Evolutionary conservation across 768 basidiomycete genomes (phyloP).

Genomic region (Tephrocybe sp.): DNA sequence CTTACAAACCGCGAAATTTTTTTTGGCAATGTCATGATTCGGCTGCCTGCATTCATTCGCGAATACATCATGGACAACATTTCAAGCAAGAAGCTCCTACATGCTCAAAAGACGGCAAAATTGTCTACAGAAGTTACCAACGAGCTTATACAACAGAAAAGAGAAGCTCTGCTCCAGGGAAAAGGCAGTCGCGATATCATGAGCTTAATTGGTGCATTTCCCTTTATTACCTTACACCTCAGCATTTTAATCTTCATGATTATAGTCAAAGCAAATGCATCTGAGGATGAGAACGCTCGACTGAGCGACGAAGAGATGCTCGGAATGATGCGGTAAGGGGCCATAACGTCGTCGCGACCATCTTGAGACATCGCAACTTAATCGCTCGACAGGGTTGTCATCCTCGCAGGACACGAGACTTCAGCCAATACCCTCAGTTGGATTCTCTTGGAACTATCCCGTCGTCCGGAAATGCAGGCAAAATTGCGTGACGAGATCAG

Average conservation of each 20-base stretch:
- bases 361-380: constrained; percentile 30
- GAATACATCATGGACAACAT: constrained; percentile 30
- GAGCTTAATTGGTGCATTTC: constrained; percentile 39
- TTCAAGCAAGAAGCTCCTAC: constrained; percentile 30
- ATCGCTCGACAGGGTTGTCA: constrained; percentile 46
- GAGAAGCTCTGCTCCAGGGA: constrained; percentile 30
- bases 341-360: neutral
- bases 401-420: constrained; percentile 60
- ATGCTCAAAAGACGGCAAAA: constrained; percentile 29
- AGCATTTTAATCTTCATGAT: too few species aligned
- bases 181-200: constrained; percentile 34
- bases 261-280: constrained; percentile 54
- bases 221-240: neutral
- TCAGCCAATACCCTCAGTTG: constrained; percentile 59
- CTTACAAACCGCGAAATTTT: constrained; percentile 31
- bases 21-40: constrained; percentile 26
- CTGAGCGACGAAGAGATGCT: constrained; percentile 51
- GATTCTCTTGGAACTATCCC: constrained; percentile 62
- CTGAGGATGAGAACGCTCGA: constrained; percentile 40
- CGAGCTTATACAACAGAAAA: constrained; percentile 35
- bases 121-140: constrained; percentile 33
- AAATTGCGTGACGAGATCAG: constrained; percentile 61
- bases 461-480: constrained; percentile 54
- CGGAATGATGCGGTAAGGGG: constrained; percentile 50
- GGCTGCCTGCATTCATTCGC: constrained; percentile 29